Evolutionary conservation across 2,329 filamentous ascomycete genomes (phyloP).

Genomic region (Xylaria sp.): DNA sequence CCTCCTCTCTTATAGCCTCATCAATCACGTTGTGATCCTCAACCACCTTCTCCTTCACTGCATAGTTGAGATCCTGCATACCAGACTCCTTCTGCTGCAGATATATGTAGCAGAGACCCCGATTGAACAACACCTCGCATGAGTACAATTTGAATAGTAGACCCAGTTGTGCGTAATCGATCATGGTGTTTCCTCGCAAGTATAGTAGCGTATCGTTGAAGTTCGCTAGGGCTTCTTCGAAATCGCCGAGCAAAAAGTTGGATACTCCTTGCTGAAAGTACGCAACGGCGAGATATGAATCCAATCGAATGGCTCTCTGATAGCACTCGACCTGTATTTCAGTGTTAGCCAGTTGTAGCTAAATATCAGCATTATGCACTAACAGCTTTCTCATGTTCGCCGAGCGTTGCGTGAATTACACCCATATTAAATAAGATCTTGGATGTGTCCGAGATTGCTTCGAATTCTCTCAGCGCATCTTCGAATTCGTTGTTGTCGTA

Average conservation of each 20-base stretch:
- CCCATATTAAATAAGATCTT: slow-evolving; percentile 99
- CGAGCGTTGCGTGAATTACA: slow-evolving; percentile 95
- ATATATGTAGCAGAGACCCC: slow-evolving; percentile 97
- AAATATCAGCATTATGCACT: slow-evolving; percentile 52
- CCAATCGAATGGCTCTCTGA: slow-evolving; percentile 87
- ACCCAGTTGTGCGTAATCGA: slow-evolving; percentile 96
- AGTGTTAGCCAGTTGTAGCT: slow-evolving; percentile 32
- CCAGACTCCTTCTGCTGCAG: slow-evolving; percentile 90
- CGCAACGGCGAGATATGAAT: slow-evolving; percentile 95
- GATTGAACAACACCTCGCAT: slow-evolving; percentile 97
- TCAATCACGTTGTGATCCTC: slow-evolving; percentile 98
- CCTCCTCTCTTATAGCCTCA: slow-evolving; percentile 92
- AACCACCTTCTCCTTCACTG: slow-evolving; percentile 95
- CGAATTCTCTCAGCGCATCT: slow-evolving; percentile 84
- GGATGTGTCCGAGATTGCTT: slow-evolving; percentile 90
- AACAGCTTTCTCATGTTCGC: slow-evolving; percentile 95
- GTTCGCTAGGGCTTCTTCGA: slow-evolving; percentile 95
- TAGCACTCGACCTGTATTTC: slow-evolving; percentile 85
- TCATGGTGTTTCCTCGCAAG: slow-evolving; percentile 93
- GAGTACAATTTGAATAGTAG: slow-evolving; percentile 97
- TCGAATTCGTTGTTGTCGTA: slow-evolving; percentile 99
- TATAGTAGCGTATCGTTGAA: slow-evolving; percentile 98
- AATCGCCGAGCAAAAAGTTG: slow-evolving; percentile 96
- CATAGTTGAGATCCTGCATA: slow-evolving; percentile 89
- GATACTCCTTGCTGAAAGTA: slow-evolving; percentile 99